Evolutionary conservation across 768 basidiomycete genomes (phyloP).

Genomic region (Lactifluus hygrophoroides): DNA sequence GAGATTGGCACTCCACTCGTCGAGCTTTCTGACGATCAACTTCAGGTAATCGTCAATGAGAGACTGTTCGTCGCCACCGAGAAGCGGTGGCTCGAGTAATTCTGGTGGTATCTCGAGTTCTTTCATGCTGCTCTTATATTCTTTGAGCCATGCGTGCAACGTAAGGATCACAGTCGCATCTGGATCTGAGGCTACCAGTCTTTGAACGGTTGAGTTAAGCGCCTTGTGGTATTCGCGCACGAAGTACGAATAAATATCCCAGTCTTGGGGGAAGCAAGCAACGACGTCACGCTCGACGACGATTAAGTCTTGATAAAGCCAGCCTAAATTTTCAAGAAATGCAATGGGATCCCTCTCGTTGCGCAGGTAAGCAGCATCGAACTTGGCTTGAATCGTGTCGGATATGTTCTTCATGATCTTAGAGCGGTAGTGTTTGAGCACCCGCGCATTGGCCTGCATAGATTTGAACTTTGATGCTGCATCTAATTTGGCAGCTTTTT

Average conservation of each 20-base stretch:
- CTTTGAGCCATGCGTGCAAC: conserved; percentile 90
- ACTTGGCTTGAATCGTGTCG: conserved; percentile 63
- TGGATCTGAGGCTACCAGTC: conserved; percentile 60
- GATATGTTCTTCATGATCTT: conserved; percentile 77
- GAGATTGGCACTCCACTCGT: conserved; percentile 93
- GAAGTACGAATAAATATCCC: conserved; percentile 78
- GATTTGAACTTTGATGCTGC: conserved; percentile 91
- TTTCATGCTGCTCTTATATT: conserved; percentile 93
- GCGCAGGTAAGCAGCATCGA: conserved; percentile 56
- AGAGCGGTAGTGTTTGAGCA: conserved; percentile 92
- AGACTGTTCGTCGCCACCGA: conserved; percentile 88
- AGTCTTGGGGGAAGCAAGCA: conserved; percentile 86
- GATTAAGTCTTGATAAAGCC: conserved; percentile 94
- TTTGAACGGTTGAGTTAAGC: conserved; percentile 64
- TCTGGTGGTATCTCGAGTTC: conserved; percentile 80
- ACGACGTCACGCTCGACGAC: conserved; percentile 87
- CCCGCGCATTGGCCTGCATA: conserved; percentile 84
- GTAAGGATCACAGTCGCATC: conserved; percentile 84
- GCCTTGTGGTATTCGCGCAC: conserved; percentile 87
- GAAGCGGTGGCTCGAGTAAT: conserved; percentile 78
- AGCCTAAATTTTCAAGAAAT: conserved; percentile 73
- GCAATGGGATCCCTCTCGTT: conserved; percentile 54
- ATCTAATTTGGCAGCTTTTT: conserved; percentile 87
- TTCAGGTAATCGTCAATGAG: conserved; percentile 94
- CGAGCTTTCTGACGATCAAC: conserved; percentile 88